Base-by-base conservation (phyloP, 805 yeast species). In the Helenozyma rhizophorensis region DNA sequence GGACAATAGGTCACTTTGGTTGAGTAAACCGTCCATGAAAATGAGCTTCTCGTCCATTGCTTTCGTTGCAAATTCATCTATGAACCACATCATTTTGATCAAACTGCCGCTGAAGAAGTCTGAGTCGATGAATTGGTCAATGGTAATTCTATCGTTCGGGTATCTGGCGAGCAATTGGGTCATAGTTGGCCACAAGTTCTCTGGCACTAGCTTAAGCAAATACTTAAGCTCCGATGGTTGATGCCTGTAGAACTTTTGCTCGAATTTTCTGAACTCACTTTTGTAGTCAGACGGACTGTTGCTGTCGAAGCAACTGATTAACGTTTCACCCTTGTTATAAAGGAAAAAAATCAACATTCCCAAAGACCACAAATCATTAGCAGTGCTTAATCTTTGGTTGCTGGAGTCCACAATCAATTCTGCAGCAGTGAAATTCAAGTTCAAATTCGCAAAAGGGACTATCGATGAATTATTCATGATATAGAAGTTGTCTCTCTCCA, bases 21-120 rank as follows among this genome's bases (percentile, higher is more conserved):
- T 24, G n/a, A 74, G 56, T 33, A 90, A 64, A 1, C 87, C 87
- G 33, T 72, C 72, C 43, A 89, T 65, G 51, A 87, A 87, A 1
- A 76, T 64, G 15, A 74, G 54, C 47, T 81, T 82, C 37, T 90
- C 97, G 12, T 70, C 70, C 6, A 67, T 62, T 2, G 80, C 62
- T 45, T 83, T 81, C 1, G 95, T 83, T 8, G 88, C 76, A 40
- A 85, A 79, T 36, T 84, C 93, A 51, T 90, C 97, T 27, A 90
- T 57, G 46, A 83, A 80, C 54, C 81, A 77, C 65, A 90, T 70
- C 3, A 94, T 80, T 49, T 83, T 81, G 32, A 90, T 77, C 30
- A 88, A 62, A 32, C 90, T 85, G 42, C 87, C 89, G 58, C 86
- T 83, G 58, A 89, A 90, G 46, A 76, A 84, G 23, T 72, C 76